Evolutionary conservation across 2,329 filamentous ascomycete genomes (phyloP), one percentile per base, ranked within the genome.

Genomic region (Zarea fungicola): DNA sequence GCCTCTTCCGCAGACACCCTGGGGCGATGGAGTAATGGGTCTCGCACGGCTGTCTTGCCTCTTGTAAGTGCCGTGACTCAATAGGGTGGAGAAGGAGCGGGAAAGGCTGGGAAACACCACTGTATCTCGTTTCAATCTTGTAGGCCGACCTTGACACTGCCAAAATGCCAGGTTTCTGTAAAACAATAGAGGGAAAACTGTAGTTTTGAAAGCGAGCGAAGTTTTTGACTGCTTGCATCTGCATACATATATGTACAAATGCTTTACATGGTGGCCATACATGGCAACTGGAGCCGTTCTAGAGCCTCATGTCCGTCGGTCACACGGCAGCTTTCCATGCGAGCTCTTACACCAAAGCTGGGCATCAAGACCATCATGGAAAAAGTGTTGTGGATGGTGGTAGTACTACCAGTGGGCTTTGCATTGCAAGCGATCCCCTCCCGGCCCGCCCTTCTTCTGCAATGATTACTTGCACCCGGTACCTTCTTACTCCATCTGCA

Each of bases 41-140:
- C 36, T 47, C 44, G 44, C 35, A 47, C 32, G 34, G 35, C 29
- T 26, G 26, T 26, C 21, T 46, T 41, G 44, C 39, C 35, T 47
- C 18, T 47, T 32, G 35, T 18, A 47, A 47, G 44, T 47, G 44
- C 44, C 44, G 44, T 47, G 44, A 47, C 14, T 40, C 44, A 40
- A 47, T 32, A 47, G 44, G 44, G 44, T 47, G 44, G 44, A 41
- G 44, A 47, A 31, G 43, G 25, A 37, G 34, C 44, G 44, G 44
- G 44, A 47, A 47, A 47, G 44, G 44, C 44, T 47, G 44, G 36
- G 36, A 26, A 34, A 41, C 35, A 39, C 28, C 19, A 29, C 31
- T 39, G 43, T 22, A 46, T 46, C 43, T 23, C 16, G 29, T 44
- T 16, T 44, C 19, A 6, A 44, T 35, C 31, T 44, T n/a, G n/a